These are phyloP conservation scores for Capsella bursapastoris DNA, from an alignment of 345 rosid genomes.

Conservation along the genomic window DNA sequence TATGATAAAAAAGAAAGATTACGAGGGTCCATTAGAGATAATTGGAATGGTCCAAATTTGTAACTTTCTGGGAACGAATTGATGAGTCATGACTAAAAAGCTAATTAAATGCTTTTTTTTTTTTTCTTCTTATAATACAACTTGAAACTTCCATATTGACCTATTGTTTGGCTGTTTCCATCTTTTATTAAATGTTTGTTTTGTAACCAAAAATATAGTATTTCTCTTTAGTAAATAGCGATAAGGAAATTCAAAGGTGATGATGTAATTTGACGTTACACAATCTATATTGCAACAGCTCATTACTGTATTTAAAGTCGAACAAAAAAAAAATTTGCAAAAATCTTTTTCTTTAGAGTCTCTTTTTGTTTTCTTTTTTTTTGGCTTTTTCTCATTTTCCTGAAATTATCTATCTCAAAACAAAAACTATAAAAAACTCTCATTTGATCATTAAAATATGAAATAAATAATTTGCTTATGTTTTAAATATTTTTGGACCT, in stretches of 20 bases:
- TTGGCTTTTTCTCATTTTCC: no score
- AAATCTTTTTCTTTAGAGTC: constrained; percentile 1
- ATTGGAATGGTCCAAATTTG: constrained; percentile 40
- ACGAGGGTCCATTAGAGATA: constrained; percentile 36
- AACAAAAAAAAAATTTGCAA: constrained; percentile 9
- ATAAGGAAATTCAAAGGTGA: constrained; percentile 33
- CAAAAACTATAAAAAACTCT: no score
- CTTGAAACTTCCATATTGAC: constrained; percentile 42
- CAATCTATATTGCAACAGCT: constrained; percentile 19
- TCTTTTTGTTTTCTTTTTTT: background rate
- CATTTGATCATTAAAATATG: no score
- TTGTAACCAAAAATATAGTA: background rate
- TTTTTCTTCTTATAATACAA: constrained; percentile 22
- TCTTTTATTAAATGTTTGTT: background rate
- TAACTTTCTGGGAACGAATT: constrained; percentile 30
- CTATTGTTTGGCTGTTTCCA: constrained; percentile 29
- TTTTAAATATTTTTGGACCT: background rate
- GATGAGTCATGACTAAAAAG: constrained; percentile 38
- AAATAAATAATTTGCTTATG: no score
- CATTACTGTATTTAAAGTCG: constrained; percentile 1
- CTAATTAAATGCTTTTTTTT: constrained; percentile 29
- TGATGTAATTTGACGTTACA: constrained; percentile 35
- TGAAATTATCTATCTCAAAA: background rate
- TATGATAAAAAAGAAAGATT: constrained; percentile 26
- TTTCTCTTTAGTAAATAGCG: background rate